phyloP scores from a whole-genome alignment of 176 grass and related monocot species.

The Metroxylon sagu region DNA sequence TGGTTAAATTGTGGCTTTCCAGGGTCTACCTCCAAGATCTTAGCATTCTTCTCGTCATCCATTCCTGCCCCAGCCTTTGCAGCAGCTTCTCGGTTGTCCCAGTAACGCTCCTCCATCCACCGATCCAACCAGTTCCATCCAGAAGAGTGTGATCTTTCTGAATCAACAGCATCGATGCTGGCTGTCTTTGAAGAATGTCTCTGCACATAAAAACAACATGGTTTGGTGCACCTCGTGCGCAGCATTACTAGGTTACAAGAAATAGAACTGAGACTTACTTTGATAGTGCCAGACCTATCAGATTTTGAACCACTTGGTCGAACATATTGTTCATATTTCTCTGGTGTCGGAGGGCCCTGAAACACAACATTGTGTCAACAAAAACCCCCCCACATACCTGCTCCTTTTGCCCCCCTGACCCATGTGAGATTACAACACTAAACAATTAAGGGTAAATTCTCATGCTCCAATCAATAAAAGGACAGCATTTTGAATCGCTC shows the following conservation, averaged over 20 bases:
- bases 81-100: not conserved
- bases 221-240: too few species aligned
- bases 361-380: not conserved
- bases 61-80: not conserved
- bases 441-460: too few species aligned
- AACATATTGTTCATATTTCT: slow-evolving; percentile 1
- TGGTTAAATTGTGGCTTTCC: slow-evolving; percentile 21
- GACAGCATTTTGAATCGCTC: too few species aligned
- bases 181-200: slow-evolving; percentile 34
- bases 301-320: slow-evolving; percentile 2
- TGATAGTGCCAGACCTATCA: not conserved
- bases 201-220: slow-evolving; percentile 21
- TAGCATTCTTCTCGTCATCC: slow-evolving; percentile 65
- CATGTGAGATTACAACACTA: too few species aligned
- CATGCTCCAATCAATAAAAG: too few species aligned
- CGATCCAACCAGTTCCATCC: slow-evolving; percentile 53
- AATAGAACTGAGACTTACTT: too few species aligned
- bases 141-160: slow-evolving; percentile 55
- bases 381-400: not conserved
- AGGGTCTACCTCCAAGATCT: slow-evolving; percentile 37
- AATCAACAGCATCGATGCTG: slow-evolving; percentile 26
- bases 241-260: too few species aligned
- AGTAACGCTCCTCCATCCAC: not conserved
- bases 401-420: too few species aligned
- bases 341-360: slow-evolving; percentile 3